These are phyloP conservation scores for Penicillium capsulatum DNA, from an alignment of 2,329 filamentous ascomycete species.

Conservation along the genomic window DNA sequence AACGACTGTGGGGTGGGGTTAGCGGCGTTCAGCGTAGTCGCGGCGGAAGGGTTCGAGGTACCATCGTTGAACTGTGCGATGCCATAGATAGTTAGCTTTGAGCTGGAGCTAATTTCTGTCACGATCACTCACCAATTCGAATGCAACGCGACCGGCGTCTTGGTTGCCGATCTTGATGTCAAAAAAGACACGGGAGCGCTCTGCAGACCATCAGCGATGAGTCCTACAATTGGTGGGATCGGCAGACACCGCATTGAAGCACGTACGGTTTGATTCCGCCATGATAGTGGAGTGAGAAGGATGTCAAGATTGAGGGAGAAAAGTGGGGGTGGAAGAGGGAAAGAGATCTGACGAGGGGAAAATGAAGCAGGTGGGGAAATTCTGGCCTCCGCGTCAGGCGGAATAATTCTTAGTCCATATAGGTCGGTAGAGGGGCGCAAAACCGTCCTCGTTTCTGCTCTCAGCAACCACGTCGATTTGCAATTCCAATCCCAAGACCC, in stretches of 20 bases:
- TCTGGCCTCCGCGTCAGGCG: too few relatives aligned
- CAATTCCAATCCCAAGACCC: too few relatives aligned
- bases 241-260: slow-evolving; percentile 24
- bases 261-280: slow-evolving; percentile 38
- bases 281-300: slow-evolving; percentile 21
- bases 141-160: slow-evolving; percentile 70
- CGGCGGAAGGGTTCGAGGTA: slow-evolving; percentile 23
- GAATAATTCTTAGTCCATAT: too few relatives aligned
- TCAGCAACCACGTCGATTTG: too few relatives aligned
- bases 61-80: slow-evolving; percentile 47
- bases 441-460: too few relatives aligned
- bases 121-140: slow-evolving; percentile 67
- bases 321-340: slow-evolving; percentile 6
- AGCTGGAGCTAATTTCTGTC: slow-evolving; percentile 3
- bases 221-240: slow-evolving; percentile 12
- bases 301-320: slow-evolving; percentile 3
- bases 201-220: slow-evolving; percentile 28
- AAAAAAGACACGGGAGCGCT: slow-evolving; percentile 82
- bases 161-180: slow-evolving; percentile 78
- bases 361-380: slow-evolving; percentile 14
- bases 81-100: slow-evolving; percentile 16
- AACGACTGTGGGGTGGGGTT: slow-evolving; percentile 53
- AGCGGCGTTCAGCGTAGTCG: slow-evolving; percentile 2
- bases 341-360: slow-evolving; percentile 6
- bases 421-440: too few relatives aligned